phyloP scores from a whole-genome alignment of 2,329 filamentous ascomycete genomes.

The Penicillium corylophilum region DNA sequence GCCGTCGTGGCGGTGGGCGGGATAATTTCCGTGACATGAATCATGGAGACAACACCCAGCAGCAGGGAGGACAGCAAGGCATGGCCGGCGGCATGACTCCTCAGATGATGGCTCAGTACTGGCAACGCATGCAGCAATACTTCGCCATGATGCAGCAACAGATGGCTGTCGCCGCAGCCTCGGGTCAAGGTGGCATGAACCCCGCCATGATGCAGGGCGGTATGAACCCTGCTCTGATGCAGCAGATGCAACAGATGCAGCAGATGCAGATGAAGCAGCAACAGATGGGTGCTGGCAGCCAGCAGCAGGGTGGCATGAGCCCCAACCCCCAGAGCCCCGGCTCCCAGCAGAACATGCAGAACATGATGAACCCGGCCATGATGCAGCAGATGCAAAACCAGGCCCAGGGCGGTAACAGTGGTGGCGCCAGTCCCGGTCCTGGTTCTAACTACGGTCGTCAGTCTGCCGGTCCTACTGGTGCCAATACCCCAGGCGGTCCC shows the following conservation, averaged over 20 bases:
- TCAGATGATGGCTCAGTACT: conserved; percentile 97
- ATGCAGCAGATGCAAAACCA: conserved; percentile 60
- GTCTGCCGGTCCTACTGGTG: conserved; percentile 12
- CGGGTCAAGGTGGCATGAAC: conserved; percentile 40
- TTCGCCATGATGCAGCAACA: conserved; percentile 93
- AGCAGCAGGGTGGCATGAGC: conserved; percentile 36
- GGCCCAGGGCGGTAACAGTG: conserved; percentile 38
- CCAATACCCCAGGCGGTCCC: conserved; percentile 38
- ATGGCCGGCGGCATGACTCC: conserved; percentile 73
- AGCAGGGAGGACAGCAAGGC: conserved; percentile 49
- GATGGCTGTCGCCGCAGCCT: conserved; percentile 59
- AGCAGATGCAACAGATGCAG: conserved; percentile 67
- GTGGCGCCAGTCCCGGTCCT: conserved; percentile 49
- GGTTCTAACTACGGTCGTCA: conserved; percentile 52
- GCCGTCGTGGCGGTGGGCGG: conserved; percentile 48
- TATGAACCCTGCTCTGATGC: conserved; percentile 74
- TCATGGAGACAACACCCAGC: conserved; percentile 42
- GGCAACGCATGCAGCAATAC: conserved; percentile 97
- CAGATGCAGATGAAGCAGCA: conserved; percentile 57
- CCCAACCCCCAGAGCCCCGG: conserved; percentile 36
- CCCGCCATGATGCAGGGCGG: conserved; percentile 58
- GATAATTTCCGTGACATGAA: conserved; percentile 43
- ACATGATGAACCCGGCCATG: conserved; percentile 70
- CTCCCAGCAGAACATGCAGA: conserved; percentile 57
- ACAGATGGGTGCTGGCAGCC: conserved; percentile 57